These are phyloP conservation scores for Calamus simplicifolius DNA, from an alignment of 176 grass and related monocot genomes.

Conservation along the genomic window DNA sequence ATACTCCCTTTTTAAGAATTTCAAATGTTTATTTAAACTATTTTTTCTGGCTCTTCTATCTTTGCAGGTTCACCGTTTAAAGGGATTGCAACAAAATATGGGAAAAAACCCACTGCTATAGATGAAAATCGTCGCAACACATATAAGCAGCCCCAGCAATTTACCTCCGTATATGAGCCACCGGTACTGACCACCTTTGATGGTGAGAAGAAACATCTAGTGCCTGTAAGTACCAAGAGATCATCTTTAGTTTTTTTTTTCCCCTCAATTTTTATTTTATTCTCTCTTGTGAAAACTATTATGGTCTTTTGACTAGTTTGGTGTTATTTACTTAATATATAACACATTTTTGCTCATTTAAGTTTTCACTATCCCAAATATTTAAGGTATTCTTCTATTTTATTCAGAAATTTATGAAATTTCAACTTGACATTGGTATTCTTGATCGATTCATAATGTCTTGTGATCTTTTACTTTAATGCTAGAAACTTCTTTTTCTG, in stretches of 20 bases:
- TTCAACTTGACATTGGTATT: no score
- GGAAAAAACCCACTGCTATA: slow-evolving; percentile 44
- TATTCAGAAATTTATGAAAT: no score
- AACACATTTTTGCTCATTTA: no score
- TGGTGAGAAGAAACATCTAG: slow-evolving; percentile 47
- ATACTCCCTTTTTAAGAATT: background rate
- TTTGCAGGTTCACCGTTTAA: slow-evolving; percentile 42
- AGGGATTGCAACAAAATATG: slow-evolving; percentile 38
- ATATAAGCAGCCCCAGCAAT: slow-evolving; percentile 47
- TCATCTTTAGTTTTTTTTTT: background rate
- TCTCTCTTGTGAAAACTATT: no score
- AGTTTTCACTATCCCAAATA: no score
- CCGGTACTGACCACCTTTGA: slow-evolving; percentile 52
- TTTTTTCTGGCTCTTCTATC: background rate
- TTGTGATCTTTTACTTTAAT: no score
- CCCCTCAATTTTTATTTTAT: no score
- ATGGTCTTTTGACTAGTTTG: no score
- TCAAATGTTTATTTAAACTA: background rate
- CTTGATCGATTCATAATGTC: no score
- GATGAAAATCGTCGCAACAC: slow-evolving; percentile 72
- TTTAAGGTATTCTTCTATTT: no score
- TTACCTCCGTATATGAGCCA: slow-evolving; percentile 36
- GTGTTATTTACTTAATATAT: no score
- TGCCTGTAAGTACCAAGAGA: slow-evolving; percentile 47
- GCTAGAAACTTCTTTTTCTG: no score